Evolutionary conservation across 352 stramenopile species (phyloP).

Genomic region (Globisporangium paddicum): DNA sequence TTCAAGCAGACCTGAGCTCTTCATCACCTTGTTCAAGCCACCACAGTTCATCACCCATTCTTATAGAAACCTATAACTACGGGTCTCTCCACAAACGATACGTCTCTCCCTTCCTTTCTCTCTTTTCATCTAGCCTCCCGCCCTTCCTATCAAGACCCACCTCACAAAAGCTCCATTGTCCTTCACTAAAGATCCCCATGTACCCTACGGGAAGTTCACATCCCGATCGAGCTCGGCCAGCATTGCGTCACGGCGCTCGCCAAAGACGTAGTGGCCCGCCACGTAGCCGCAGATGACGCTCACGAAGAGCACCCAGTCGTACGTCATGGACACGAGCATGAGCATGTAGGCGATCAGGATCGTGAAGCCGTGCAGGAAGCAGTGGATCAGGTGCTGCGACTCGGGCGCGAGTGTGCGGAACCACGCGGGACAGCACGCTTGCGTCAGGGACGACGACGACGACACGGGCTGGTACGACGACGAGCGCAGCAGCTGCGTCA

Average conservation of each 20-base stretch:
- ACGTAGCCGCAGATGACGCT: constrained; percentile 55
- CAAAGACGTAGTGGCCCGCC: constrained; percentile 63
- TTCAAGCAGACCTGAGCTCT: no score
- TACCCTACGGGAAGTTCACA: constrained; percentile 15
- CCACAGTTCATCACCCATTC: no score
- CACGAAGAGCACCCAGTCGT: constrained; percentile 57
- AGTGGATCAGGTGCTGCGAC: constrained; percentile 49
- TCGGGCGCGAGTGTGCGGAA: constrained; percentile 51
- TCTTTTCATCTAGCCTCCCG: background rate
- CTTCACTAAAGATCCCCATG: background rate
- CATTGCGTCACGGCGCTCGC: constrained; percentile 47
- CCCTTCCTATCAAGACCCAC: background rate
- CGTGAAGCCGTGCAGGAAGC: constrained; percentile 49
- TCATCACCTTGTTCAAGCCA: no score
- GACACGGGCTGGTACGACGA: constrained; percentile 22
- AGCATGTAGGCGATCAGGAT: constrained; percentile 75
- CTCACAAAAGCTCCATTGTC: background rate
- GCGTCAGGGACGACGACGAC: constrained; percentile 26
- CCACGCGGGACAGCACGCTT: constrained; percentile 38
- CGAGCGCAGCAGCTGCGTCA: constrained; percentile 37
- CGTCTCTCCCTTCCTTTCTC: background rate
- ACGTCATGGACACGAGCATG: constrained; percentile 81
- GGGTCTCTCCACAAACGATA: no score
- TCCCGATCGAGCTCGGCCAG: constrained; percentile 18
- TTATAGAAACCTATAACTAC: no score